These are phyloP conservation scores for Xylaria multiplex DNA, from an alignment of 2,329 filamentous ascomycete species.

Conservation along the genomic window DNA sequence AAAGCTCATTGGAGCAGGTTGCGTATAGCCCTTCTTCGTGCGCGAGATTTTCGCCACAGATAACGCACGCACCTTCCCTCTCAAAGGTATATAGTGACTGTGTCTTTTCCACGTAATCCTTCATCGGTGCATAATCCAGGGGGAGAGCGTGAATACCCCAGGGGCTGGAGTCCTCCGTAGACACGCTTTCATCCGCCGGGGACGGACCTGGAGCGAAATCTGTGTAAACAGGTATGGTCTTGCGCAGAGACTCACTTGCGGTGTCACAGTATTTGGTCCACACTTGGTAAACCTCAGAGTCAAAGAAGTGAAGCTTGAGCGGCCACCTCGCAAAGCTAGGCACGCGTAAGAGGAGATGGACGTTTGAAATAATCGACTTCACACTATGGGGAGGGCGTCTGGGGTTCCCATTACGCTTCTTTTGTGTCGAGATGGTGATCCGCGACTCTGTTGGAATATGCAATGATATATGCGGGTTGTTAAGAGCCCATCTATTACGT, in stretches of 20 bases:
- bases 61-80: slow-evolving; percentile 63
- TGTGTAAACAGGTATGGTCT: slow-evolving; percentile 63
- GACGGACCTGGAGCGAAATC: slow-evolving; percentile 59
- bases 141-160: slow-evolving; percentile 65
- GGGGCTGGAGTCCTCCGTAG: slow-evolving; percentile 24
- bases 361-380: slow-evolving; percentile 76
- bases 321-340: slow-evolving; percentile 87
- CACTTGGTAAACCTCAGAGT: slow-evolving; percentile 70
- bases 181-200: not conserved
- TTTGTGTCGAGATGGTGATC: slow-evolving; percentile 62
- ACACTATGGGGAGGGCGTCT: slow-evolving; percentile 69
- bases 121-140: slow-evolving; percentile 65
- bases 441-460: slow-evolving; percentile 76
- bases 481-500: slow-evolving; percentile 83
- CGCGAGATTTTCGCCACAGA: slow-evolving; percentile 60
- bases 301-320: slow-evolving; percentile 81
- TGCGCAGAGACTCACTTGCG: slow-evolving; percentile 58
- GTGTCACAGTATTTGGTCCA: slow-evolving; percentile 72
- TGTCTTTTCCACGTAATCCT: slow-evolving; percentile 65
- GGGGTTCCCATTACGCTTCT: slow-evolving; percentile 64
- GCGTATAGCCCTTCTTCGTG: slow-evolving; percentile 63
- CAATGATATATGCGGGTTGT: slow-evolving; percentile 81
- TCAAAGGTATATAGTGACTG: slow-evolving; percentile 65
- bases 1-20: slow-evolving; percentile 64
- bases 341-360: slow-evolving; percentile 82